Evolutionary conservation across 2,329 filamentous ascomycete genomes (phyloP), one percentile per base, ranked within the genome.

Genomic region (Epichloe uncinata): DNA sequence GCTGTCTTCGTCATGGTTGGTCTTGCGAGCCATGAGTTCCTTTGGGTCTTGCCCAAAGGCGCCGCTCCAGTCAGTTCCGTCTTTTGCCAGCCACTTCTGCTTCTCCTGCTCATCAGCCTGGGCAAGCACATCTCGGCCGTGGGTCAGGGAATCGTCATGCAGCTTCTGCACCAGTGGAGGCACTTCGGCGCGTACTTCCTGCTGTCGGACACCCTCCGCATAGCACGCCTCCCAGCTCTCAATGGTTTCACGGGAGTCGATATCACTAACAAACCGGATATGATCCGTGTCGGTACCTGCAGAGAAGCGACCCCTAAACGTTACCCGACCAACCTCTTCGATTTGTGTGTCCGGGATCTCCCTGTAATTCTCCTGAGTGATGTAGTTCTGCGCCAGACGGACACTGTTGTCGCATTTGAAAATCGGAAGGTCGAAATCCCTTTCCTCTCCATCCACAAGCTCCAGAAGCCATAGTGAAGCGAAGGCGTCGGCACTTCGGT

Each of bases 161-260:
- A 95, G 72, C 58, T 84, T 75, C 63, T 85, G 79, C 0, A 91
- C 75, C 11, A 78, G 69, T 1, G 82, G 78, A 0, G 89, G 87
- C 0, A 95, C 72, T 59, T 94, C 84, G 22, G 81, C 76, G 9
- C 77, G 70, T 1, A 96, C 87, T 30, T 80, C 76, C 50, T 82
- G 77, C 13, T 74, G 68, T 2, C 93, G 81, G 0, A 95, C 87
- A 12, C 91, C 91, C 65, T 97, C 90, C 0, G 88, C 81, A 40
- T 85, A 79, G 63, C 91, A 96, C 0, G 89, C 87, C 65, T 96
- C 89, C 88, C 90, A 97, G 0, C 85, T 86, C 69, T 97, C 91
- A 55, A 87, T 95, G 0, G 90, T 96, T 71, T 97, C 93, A 34
- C 91, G 83, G 1, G 85, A 84, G 62, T 95, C 82, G 60, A 95